These are phyloP conservation scores for Dimargaris cristalligena DNA, from an alignment of 192 early-diverging fungal genomes.

Conservation along the genomic window DNA sequence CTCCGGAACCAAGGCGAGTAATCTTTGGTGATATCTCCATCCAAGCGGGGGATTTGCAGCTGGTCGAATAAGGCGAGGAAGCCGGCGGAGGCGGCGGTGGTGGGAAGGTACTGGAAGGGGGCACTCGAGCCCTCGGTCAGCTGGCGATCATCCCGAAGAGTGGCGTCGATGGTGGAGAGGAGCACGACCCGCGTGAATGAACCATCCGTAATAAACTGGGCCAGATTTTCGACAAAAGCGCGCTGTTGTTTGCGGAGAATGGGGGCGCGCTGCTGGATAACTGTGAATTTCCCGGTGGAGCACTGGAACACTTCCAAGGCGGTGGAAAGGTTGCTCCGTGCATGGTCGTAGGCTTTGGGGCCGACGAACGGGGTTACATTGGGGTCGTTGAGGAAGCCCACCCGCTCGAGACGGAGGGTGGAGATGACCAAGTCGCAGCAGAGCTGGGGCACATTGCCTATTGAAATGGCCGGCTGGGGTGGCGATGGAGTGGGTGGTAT, in stretches of 20 bases:
- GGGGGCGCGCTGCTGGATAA: slow-evolving; percentile 55
- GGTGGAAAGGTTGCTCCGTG: slow-evolving; percentile 12
- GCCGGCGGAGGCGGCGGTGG: slow-evolving; percentile 27
- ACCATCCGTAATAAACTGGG: slow-evolving; percentile 32
- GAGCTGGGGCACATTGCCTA: slow-evolving; percentile 67
- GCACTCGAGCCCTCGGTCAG: slow-evolving; percentile 34
- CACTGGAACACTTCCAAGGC: slow-evolving; percentile 45
- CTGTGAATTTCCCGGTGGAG: slow-evolving; percentile 39
- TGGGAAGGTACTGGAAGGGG: slow-evolving; percentile 25
- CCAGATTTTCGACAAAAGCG: slow-evolving; percentile 29
- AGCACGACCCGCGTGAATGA: slow-evolving; percentile 38
- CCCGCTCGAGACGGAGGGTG: slow-evolving; percentile 35
- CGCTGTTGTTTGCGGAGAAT: slow-evolving; percentile 30
- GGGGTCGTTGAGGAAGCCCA: slow-evolving; percentile 43
- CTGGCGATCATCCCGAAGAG: slow-evolving; percentile 39
- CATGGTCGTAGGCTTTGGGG: slow-evolving; percentile 22
- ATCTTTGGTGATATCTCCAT: slow-evolving; percentile 16
- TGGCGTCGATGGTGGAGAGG: slow-evolving; percentile 50
- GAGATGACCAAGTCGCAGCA: slow-evolving; percentile 47
- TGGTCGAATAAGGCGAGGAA: slow-evolving; percentile 14
- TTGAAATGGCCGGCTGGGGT: too few species aligned
- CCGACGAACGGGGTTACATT: slow-evolving; percentile 43
- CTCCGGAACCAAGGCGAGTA: slow-evolving; percentile 11
- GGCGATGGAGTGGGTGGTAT: too few species aligned
- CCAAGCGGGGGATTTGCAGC: slow-evolving; percentile 20